Base-by-base conservation (phyloP, 495 filamentous ascomycete genomes). In the Hypoxylon fragiforme region DNA sequence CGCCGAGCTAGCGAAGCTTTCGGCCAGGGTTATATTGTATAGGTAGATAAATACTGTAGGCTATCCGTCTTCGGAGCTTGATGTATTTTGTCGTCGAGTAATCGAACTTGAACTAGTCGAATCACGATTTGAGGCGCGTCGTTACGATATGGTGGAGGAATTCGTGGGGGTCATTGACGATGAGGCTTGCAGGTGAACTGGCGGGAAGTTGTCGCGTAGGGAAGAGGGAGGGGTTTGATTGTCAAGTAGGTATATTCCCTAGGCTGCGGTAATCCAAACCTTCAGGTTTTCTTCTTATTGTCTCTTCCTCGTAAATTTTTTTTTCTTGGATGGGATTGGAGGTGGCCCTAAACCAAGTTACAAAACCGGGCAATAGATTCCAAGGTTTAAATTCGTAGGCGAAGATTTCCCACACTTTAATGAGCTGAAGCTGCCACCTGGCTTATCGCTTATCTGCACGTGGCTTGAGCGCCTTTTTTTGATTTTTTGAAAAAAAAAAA, bases 1-100 rank as follows among this genome's bases (percentile, higher is more conserved):
- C 65, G 65, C 65, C 62, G 50, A 60, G 37, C 36, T 46, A 68
- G 55, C 65, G 62, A 65, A 58, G 62, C 65, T 54, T 64, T 61
- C 57, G 52, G 59, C 65, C 65, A 61, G 62, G 62, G 44, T 36
- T 64, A 44, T 49, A 20, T 38, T 38, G n/a, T 19, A 32, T 4
- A 13, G 31, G n/a, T n/a, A n/a, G n/a, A n/a, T n/a, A n/a, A n/a
- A 37, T 48, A 14, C 45, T 18, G 12, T 40, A 8, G 20, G 7
- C 43, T 48, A 24, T 57, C 21, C 26, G 30, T 44, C 38, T 39
- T 55, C 31, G 51, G 41, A 46, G 34, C 30, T 37, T 44, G 40
- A 34, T 50, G 57, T 46, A n/a, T 6, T 40, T 16, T 14, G 14
- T 26, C 0, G 21, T 41, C 16, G 37, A 22, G 37, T 31, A 7